phyloP scores from a whole-genome alignment of 2,329 filamentous ascomycete species.

The Helicocarpus griseus region DNA sequence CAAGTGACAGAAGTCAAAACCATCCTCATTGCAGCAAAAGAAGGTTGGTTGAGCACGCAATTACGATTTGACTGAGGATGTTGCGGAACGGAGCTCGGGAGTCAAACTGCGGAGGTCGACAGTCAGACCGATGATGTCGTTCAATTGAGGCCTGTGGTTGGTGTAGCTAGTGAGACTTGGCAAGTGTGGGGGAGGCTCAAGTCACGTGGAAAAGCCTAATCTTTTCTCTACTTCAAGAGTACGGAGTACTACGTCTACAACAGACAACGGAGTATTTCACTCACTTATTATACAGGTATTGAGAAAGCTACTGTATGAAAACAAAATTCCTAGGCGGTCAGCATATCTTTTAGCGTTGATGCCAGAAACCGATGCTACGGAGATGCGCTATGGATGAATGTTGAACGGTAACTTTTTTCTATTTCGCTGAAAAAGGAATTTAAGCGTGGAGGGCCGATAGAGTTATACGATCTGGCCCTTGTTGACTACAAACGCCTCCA shows the following conservation, averaged over 20 bases:
- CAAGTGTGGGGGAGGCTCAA: neutral
- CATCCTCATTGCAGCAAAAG: neutral
- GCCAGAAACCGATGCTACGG: neutral
- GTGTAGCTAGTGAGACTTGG: neutral
- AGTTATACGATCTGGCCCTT: slow-evolving; percentile 54
- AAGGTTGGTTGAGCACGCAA: neutral
- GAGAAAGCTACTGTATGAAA: no score
- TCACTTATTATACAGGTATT: no score
- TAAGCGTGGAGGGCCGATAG: no score
- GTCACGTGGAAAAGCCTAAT: no score
- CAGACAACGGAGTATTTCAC: no score
- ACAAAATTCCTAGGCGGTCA: no score
- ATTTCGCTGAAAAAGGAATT: no score
- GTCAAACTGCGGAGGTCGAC: neutral
- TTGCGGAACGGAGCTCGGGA: neutral
- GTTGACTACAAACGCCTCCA: slow-evolving; percentile 91
- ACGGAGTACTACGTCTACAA: no score
- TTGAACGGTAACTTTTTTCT: neutral
- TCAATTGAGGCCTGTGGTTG: neutral
- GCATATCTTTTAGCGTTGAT: no score
- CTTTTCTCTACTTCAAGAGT: no score
- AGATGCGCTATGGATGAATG: neutral
- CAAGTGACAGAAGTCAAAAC: neutral
- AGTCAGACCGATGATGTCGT: slow-evolving; percentile 1
- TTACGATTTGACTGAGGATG: neutral